Percentiles rank a stretch among this genome's conserved stretches.
Evolutionary conservation across 2,329 filamentous ascomycete species (phyloP).

Genomic region (Decorospora gaudefroyi): DNA sequence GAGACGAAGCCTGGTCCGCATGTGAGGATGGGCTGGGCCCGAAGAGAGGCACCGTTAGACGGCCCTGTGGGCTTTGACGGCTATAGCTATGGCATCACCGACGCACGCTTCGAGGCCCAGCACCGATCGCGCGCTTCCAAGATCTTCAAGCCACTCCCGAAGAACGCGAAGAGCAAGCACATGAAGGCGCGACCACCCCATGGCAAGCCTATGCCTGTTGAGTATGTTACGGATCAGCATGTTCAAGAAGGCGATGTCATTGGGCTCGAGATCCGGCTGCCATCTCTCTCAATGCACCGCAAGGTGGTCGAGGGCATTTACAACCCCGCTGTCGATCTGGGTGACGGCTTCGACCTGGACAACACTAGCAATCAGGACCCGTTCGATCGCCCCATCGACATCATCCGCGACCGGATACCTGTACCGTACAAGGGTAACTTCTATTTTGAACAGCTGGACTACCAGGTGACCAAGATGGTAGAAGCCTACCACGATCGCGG

Average conservation of each 20-base stretch:
- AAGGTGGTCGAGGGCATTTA: slow-evolving; percentile 87
- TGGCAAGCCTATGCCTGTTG: slow-evolving; percentile 43
- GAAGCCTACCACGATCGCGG: slow-evolving; percentile 64
- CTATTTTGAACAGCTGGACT: slow-evolving; percentile 92
- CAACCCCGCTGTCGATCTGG: slow-evolving; percentile 78
- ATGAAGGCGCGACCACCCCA: slow-evolving; percentile 47
- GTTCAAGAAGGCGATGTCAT: slow-evolving; percentile 91
- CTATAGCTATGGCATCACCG: slow-evolving; percentile 92
- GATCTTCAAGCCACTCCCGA: slow-evolving; percentile 61
- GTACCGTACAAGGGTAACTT: slow-evolving; percentile 92
- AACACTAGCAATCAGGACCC: slow-evolving; percentile 35
- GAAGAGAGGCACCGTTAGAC: slow-evolving; percentile 79
- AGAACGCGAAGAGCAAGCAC: slow-evolving; percentile 46
- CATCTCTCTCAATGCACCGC: slow-evolving; percentile 80
- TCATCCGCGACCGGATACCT: slow-evolving; percentile 92
- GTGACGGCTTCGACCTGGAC: slow-evolving; percentile 60
- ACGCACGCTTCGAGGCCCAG: slow-evolving; percentile 87
- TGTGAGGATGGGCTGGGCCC: slow-evolving; percentile 83
- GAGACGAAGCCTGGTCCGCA: slow-evolving; percentile 58
- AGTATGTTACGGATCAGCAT: slow-evolving; percentile 68
- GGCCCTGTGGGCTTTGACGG: slow-evolving; percentile 85
- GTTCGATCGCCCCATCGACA: slow-evolving; percentile 67
- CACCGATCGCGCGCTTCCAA: slow-evolving; percentile 93
- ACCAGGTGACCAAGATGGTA: slow-evolving; percentile 83
- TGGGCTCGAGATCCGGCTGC: slow-evolving; percentile 88